Evolutionary conservation across 352 stramenopile genomes (phyloP), one percentile per base, ranked within the genome.

Genomic region (Phytophthora sojae): DNA sequence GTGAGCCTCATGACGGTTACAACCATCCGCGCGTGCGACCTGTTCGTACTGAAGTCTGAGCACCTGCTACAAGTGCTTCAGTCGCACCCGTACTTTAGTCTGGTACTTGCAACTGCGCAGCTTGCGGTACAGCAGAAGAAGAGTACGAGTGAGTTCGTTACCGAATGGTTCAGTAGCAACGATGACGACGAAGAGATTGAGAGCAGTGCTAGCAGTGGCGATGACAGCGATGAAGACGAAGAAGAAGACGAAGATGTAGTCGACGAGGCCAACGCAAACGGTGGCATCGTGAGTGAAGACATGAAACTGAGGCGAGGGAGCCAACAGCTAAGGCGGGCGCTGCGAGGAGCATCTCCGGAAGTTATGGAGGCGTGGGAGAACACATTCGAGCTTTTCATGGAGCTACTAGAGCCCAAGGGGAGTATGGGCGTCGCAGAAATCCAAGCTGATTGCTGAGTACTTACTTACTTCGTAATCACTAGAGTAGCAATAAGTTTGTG

Each of bases 21-120:
- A 15, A 87, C 71, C 0, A 67, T 86, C n/a, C 76, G 82, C 4
- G 82, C 84, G 8, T 89, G 84, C 23, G 82, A 90, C n/a, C 56
- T 92, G 1, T 88, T 93, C 30, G 78, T 81, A 30, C 66, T 92
- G 14, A 75, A 79, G 32, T 85, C 82, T 9, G 72, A 91, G 30
- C 58, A 81, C 3, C 57, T 93, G 25, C 64, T 88, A 6, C 69
- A 84, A 8, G 59, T 80, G 7, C 58, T 92, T 19, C 49, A 75
- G 5, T 65, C 69, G 3, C 73, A 88, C 6, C 14, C 69, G 2
- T 88, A 81, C 26, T 92, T 89, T 23, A 70, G 63, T n/a, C 44
- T 85, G 2, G 64, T 86, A 11, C 62, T 87, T 4, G 66, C 73
- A 47, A 79, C 87, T 47, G 84, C 79, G 0, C 71, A 79, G 19